Conservation (phyloP, 768 basidiomycete species). For the Leccinum fibrillosum region DNA sequence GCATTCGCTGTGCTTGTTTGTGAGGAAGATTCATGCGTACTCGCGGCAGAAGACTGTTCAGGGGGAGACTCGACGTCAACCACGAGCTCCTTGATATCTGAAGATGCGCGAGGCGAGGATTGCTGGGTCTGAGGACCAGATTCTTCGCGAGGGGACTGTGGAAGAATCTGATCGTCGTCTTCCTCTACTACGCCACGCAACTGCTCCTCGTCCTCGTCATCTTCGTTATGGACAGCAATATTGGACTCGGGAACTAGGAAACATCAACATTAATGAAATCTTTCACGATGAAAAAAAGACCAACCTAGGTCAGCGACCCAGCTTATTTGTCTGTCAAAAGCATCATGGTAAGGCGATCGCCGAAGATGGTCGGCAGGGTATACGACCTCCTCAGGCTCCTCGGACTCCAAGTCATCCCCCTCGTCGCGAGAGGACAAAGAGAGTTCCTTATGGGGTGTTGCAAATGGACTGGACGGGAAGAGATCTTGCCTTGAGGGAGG, state of each 20-base stretch:
- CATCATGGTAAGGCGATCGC: slow-evolving; percentile 49
- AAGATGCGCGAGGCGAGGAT: slow-evolving; percentile 53
- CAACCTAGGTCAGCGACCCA: slow-evolving; percentile 76
- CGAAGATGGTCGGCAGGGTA: slow-evolving; percentile 56
- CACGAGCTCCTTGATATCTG: slow-evolving; percentile 57
- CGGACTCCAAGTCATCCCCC: slow-evolving; percentile 45
- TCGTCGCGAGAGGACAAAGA: slow-evolving; percentile 48
- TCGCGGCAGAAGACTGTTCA: slow-evolving; percentile 41
- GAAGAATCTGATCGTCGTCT: slow-evolving; percentile 51
- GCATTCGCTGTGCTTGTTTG: slow-evolving; percentile 43
- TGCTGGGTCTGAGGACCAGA: slow-evolving; percentile 48
- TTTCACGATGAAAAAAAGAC: slow-evolving; percentile 21
- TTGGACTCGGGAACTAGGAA: slow-evolving; percentile 55
- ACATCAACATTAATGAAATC: slow-evolving; percentile 1
- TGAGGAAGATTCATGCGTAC: slow-evolving; percentile 50
- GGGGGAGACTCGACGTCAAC: slow-evolving; percentile 63
- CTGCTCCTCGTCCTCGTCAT: slow-evolving; percentile 44
- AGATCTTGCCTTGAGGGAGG: slow-evolving; percentile 52
- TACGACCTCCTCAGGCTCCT: slow-evolving; percentile 53
- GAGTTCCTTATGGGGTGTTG: slow-evolving; percentile 65
- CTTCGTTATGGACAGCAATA: slow-evolving; percentile 57
- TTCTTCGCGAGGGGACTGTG: slow-evolving; percentile 47
- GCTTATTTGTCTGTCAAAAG: slow-evolving; percentile 58
- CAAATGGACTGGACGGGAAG: slow-evolving; percentile 70
- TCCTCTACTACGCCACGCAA: slow-evolving; percentile 33